These are phyloP conservation scores for Daedaleopsis sinensis DNA, from an alignment of 768 basidiomycete genomes.

Conservation along the genomic window DNA sequence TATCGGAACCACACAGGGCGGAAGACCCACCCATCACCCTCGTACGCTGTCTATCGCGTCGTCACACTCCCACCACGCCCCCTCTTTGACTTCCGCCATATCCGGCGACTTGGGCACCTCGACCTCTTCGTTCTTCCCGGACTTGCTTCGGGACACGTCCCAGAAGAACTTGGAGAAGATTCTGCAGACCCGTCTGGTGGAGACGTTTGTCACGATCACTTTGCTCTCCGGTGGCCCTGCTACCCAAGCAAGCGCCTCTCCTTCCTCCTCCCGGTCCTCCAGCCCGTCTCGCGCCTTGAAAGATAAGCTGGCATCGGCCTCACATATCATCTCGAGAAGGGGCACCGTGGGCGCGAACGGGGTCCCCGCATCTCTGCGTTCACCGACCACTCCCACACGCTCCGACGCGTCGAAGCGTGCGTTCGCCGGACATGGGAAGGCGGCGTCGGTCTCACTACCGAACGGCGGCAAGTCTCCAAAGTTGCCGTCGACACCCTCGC, in stretches of 20 bases:
- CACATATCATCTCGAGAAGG: slow-evolving; percentile 30
- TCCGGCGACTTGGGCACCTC: slow-evolving; percentile 12
- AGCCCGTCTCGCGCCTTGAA: slow-evolving; percentile 9
- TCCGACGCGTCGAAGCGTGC: slow-evolving; percentile 9
- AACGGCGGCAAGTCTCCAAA: slow-evolving; percentile 4
- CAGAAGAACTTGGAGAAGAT: slow-evolving; percentile 72
- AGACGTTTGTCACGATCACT: slow-evolving; percentile 71
- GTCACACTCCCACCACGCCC: slow-evolving; percentile 33
- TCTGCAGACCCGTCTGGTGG: slow-evolving; percentile 71
- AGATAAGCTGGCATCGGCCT: not conserved
- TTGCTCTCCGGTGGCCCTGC: slow-evolving; percentile 33
- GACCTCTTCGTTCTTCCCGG: slow-evolving; percentile 28
- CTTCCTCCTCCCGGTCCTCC: slow-evolving; percentile 5
- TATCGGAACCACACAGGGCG: not conserved
- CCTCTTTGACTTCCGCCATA: not conserved
- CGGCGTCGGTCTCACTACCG: slow-evolving; percentile 11
- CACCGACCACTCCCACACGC: slow-evolving; percentile 9
- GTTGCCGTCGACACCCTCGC: slow-evolving; percentile 23
- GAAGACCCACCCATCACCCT: slow-evolving; percentile 26
- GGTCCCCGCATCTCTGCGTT: not conserved
- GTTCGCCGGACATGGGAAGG: slow-evolving; percentile 8
- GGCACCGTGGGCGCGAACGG: slow-evolving; percentile 8
- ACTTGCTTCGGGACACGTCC: slow-evolving; percentile 59
- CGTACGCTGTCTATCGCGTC: slow-evolving; percentile 61
- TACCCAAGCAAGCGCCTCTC: not conserved